Percentiles rank a stretch among this genome's conserved stretches.
phyloP scores from a whole-genome alignment of 352 stramenopile species.

The Albugo candida region DNA sequence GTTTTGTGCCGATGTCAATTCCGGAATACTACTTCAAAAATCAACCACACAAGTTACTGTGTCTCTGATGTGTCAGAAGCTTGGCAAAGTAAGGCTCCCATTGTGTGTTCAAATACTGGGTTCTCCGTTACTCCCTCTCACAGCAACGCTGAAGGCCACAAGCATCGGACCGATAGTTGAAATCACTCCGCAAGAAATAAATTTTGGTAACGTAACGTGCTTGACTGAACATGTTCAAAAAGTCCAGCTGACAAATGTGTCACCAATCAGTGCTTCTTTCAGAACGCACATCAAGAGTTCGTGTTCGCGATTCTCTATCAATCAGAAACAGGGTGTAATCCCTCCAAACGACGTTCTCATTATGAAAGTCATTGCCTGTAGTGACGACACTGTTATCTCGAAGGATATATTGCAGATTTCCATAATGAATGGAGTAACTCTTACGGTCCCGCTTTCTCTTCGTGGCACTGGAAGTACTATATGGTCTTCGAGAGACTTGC shows the following conservation, averaged over 20 bases:
- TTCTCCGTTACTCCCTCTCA: slow-evolving; percentile 74
- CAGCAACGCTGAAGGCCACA: slow-evolving; percentile 66
- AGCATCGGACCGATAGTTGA: slow-evolving; percentile 75
- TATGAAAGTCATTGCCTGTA: slow-evolving; percentile 69
- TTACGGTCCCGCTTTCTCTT: slow-evolving; percentile 77
- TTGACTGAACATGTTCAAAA: slow-evolving; percentile 55
- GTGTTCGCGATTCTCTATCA: slow-evolving; percentile 82
- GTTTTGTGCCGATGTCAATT: slow-evolving; percentile 45
- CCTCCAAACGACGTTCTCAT: slow-evolving; percentile 49
- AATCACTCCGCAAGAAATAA: slow-evolving; percentile 56
- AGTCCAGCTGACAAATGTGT: slow-evolving; percentile 77
- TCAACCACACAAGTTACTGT: slow-evolving; percentile 51
- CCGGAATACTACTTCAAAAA: slow-evolving; percentile 39
- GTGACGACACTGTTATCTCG: slow-evolving; percentile 86
- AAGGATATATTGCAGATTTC: slow-evolving; percentile 89
- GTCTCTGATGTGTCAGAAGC: slow-evolving; percentile 74
- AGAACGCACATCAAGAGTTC: slow-evolving; percentile 87
- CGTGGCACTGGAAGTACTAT: slow-evolving; percentile 89
- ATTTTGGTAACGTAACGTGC: slow-evolving; percentile 84
- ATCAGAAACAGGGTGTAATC: slow-evolving; percentile 76
- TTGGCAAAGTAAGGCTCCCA: slow-evolving; percentile 81
- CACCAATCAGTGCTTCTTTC: slow-evolving; percentile 78
- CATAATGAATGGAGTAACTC: slow-evolving; percentile 78
- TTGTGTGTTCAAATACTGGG: slow-evolving; percentile 72
- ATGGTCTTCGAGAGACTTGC: slow-evolving; percentile 78